Evolutionary conservation across 768 basidiomycete species (phyloP).

Genomic region (Trametes cinnabarina): DNA sequence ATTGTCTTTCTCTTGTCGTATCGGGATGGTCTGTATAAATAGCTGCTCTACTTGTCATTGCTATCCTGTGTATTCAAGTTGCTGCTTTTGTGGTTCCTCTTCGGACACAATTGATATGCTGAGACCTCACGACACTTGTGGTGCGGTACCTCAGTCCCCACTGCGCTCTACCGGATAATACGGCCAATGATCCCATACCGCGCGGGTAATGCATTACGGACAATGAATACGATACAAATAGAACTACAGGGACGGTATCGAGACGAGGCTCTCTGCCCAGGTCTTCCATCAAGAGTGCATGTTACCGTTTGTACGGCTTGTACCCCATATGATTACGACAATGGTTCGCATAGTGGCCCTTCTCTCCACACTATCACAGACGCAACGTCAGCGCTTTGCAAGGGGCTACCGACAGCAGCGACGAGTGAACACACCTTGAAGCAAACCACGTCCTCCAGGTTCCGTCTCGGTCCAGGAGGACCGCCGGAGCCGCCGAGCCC

Average conservation of each 20-base stretch:
- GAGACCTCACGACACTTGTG: no score
- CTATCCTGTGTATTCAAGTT: background rate
- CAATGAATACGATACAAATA: no score
- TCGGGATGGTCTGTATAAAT: conserved; percentile 13
- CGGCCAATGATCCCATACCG: no score
- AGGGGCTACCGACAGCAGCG: background rate
- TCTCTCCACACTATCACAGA: conserved; percentile 73
- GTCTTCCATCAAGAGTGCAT: no score
- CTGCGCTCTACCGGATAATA: no score
- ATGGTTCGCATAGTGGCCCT: conserved; percentile 94
- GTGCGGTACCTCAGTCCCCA: no score
- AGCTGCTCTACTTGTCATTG: conserved; percentile 1
- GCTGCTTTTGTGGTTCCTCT: background rate
- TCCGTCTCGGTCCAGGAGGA: conserved; percentile 51
- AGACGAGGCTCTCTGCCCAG: no score
- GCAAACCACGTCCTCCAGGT: conserved; percentile 81
- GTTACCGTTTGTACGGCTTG: conserved; percentile 23
- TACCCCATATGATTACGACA: conserved; percentile 82
- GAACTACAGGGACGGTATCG: background rate
- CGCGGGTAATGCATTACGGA: no score
- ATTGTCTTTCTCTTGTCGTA: background rate
- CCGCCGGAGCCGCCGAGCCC: conserved; percentile 35
- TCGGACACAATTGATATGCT: no score
- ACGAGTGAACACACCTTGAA: conserved; percentile 61
- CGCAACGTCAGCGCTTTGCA: conserved; percentile 2